Percentiles rank a stretch among this genome's conserved stretches.
Conservation (phyloP, 2,329 filamentous ascomycete genomes). For the Curvularia sp. region DNA sequence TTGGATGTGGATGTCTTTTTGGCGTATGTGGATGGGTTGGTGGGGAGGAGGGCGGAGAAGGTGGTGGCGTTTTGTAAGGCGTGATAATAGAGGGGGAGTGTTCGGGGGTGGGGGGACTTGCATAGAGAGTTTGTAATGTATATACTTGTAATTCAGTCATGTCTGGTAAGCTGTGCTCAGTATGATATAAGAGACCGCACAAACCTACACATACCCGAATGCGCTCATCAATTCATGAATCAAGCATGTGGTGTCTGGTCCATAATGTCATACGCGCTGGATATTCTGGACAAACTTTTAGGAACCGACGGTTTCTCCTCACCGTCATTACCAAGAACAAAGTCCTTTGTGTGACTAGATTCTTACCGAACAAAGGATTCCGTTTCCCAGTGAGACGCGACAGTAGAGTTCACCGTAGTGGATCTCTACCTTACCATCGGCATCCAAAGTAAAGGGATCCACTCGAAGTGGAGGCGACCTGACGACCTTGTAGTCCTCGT, state of each 20-base stretch:
- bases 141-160: background rate
- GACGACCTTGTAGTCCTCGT: background rate
- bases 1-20: conserved; percentile 69
- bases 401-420: background rate
- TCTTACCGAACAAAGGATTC: background rate
- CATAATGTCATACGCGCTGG: too few species aligned
- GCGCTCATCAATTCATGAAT: too few species aligned
- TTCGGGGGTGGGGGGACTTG: too few species aligned
- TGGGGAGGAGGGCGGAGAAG: conserved; percentile 60
- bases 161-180: background rate
- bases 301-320: too few species aligned
- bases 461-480: background rate
- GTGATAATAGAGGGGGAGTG: background rate
- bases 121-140: background rate
- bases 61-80: conserved; percentile 44
- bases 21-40: conserved; percentile 73
- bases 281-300: too few species aligned
- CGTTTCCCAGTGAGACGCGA: background rate
- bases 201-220: too few species aligned
- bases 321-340: background rate
- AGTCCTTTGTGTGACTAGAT: background rate
- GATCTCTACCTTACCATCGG: background rate
- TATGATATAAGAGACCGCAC: too few species aligned
- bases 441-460: background rate
- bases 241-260: too few species aligned